Percentiles rank a stretch among this genome's conserved stretches.
These are phyloP conservation scores for Celoporthe dispersa DNA, from an alignment of 2,329 filamentous ascomycete species.

Conservation along the genomic window DNA sequence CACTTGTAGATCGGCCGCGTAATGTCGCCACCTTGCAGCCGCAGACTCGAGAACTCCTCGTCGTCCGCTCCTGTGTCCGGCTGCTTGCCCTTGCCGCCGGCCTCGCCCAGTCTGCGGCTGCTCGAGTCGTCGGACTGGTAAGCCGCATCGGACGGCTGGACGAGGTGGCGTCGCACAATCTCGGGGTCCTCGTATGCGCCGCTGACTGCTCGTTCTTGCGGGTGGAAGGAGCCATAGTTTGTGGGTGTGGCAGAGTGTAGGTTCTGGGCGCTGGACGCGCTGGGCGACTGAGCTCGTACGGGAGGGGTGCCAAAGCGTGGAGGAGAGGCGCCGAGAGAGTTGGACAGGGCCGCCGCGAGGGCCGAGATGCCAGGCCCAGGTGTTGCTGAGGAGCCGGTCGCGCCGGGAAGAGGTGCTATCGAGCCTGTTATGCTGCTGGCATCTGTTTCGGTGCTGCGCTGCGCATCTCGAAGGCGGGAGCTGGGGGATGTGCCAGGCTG, in stretches of 20 bases:
- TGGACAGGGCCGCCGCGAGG: conserved; percentile 83
- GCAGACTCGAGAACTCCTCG: conserved; percentile 91
- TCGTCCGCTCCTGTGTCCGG: conserved; percentile 55
- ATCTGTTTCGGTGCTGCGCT: conserved; percentile 47
- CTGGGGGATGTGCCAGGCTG: conserved; percentile 39
- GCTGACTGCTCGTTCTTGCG: conserved; percentile 59
- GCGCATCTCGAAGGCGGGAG: conserved; percentile 18
- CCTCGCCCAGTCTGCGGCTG: conserved; percentile 42
- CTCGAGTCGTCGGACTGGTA: conserved; percentile 53
- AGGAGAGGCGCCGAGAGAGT: conserved; percentile 71
- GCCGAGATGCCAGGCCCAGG: conserved; percentile 85
- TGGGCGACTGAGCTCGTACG: conserved; percentile 62
- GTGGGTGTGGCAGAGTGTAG: conserved; percentile 62
- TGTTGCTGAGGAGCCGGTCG: conserved; percentile 58
- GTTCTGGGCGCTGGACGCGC: conserved; percentile 49
- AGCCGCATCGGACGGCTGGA: conserved; percentile 64
- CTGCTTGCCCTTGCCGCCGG: conserved; percentile 57
- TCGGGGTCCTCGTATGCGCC: conserved; percentile 85
- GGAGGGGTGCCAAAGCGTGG: conserved; percentile 72
- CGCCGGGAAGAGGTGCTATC: conserved; percentile 68
- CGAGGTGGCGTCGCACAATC: conserved; percentile 86
- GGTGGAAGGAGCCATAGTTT: conserved; percentile 86
- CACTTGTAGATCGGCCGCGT: conserved; percentile 95
- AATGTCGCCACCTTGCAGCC: conserved; percentile 91
- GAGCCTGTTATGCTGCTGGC: conserved; percentile 42